Conservation (phyloP, 495 filamentous ascomycete species). For the Extremus antarcticus region DNA sequence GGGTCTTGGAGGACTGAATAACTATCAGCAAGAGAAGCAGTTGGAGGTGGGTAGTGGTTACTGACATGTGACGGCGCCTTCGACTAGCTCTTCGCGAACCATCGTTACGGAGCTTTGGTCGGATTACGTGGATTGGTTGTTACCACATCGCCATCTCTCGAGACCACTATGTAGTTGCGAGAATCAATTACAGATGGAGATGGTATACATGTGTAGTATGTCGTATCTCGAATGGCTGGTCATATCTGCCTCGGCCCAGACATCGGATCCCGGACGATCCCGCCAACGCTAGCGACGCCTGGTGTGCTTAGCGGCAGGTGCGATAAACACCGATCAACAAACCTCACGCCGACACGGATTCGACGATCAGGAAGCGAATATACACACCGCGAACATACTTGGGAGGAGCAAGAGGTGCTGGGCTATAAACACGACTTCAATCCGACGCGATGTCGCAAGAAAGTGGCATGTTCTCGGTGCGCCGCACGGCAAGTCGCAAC, state of each 20-base stretch:
- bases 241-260: neutral
- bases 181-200: too few species aligned
- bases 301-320: too few species aligned
- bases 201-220: neutral
- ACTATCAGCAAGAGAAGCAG: neutral
- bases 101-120: slow-evolving; percentile 14
- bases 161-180: too few species aligned
- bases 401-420: too few species aligned
- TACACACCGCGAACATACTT: too few species aligned
- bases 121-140: too few species aligned
- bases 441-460: slow-evolving; percentile 27
- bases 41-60: neutral
- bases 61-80: slow-evolving; percentile 28
- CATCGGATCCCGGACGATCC: neutral
- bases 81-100: slow-evolving; percentile 35
- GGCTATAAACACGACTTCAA: too few species aligned
- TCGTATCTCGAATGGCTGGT: neutral
- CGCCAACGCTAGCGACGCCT: neutral
- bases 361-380: neutral
- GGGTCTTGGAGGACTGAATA: slow-evolving; percentile 80
- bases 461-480: slow-evolving; percentile 27
- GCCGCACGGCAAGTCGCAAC: slow-evolving; percentile 29
- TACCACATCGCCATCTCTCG: too few species aligned
- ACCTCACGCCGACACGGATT: neutral
- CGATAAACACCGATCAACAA: neutral